Evolutionary conservation across 176 grass and related monocot genomes (phyloP).

Genomic region (Triticum turgidum): DNA sequence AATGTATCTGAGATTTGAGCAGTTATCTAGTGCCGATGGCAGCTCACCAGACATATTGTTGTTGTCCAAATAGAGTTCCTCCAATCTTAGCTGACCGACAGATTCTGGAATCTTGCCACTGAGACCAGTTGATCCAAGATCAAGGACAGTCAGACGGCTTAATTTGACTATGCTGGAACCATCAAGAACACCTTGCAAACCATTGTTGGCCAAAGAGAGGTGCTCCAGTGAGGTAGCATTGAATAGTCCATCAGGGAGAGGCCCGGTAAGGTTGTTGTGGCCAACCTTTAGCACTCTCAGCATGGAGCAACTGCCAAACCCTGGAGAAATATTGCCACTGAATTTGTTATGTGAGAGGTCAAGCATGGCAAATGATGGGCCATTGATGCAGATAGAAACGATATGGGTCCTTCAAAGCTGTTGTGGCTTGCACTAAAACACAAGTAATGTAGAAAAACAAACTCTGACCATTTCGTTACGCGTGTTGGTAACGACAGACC

Average conservation of each 20-base stretch:
- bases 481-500: too few species aligned
- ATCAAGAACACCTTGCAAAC: constrained; percentile 45
- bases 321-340: constrained; percentile 39
- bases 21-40: constrained; percentile 45
- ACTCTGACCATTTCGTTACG: too few species aligned
- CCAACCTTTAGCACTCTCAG: constrained; percentile 58
- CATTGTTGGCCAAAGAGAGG: constrained; percentile 50
- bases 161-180: constrained; percentile 43
- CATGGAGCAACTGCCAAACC: constrained; percentile 54
- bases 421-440: constrained; percentile 57
- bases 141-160: constrained; percentile 31
- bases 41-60: constrained; percentile 56
- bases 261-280: constrained; percentile 51
- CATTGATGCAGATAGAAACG: constrained; percentile 39
- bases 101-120: constrained; percentile 42
- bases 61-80: constrained; percentile 41
- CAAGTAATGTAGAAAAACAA: too few species aligned
- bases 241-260: constrained; percentile 49
- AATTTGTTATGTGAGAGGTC: constrained; percentile 50
- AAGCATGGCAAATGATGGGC: constrained; percentile 40
- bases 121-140: constrained; percentile 50
- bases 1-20: constrained; percentile 48
- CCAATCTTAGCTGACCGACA: constrained; percentile 49
- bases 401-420: constrained; percentile 52
- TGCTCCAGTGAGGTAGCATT: constrained; percentile 37